Base-by-base conservation (phyloP, 192 early-diverging fungal species). In the Backusella sp. region DNA sequence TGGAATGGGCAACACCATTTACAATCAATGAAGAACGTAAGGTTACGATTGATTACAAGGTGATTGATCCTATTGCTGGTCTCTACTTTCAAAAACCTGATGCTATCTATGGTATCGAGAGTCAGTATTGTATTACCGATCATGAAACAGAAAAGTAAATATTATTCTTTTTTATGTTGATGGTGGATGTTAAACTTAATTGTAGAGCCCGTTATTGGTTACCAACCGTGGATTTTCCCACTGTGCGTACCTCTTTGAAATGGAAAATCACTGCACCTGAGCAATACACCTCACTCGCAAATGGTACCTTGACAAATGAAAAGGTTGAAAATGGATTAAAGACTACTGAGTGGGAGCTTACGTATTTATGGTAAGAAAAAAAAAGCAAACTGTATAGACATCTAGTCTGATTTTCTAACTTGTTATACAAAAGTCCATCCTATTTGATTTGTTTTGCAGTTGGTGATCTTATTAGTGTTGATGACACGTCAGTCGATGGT, bases 371-470 rank as follows among this genome's bases (percentile, higher is more conserved):
- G 56, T 62, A 62, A 23, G 28, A 28, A 28, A 3, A 26, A 12
- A 62, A 28, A 62, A 6, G n/a, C n/a, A 44, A 17, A 17, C 12
- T 14, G 15, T 17, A 44, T 41, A 7, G 32, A 32, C 17, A 17
- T 44, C 14, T 44, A 44, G 42, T 4, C 42, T 44, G 5, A 3
- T 56, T 56, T 56, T 56, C 53, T n/a, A 23, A 56, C 53, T 30
- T 53, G 65, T 12, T 67, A 79, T 12, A 74, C 28, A 19, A 17
- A 28, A 79, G 87, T 46, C 87, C 88, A 26, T 84, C 83, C 6
- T 87, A 89, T 76, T 67, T 87, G 34, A 82, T 86, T 42, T 84
- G 84, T 73, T 77, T 84, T 69, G 86, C 86, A 44, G 85, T 87
- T 19, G 88, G 88, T 36, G 85, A 88, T 42, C 83, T 86, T 39